Evolutionary conservation across 495 filamentous ascomycete genomes (phyloP).

Genomic region (Aspergillus saccharolyticus): DNA sequence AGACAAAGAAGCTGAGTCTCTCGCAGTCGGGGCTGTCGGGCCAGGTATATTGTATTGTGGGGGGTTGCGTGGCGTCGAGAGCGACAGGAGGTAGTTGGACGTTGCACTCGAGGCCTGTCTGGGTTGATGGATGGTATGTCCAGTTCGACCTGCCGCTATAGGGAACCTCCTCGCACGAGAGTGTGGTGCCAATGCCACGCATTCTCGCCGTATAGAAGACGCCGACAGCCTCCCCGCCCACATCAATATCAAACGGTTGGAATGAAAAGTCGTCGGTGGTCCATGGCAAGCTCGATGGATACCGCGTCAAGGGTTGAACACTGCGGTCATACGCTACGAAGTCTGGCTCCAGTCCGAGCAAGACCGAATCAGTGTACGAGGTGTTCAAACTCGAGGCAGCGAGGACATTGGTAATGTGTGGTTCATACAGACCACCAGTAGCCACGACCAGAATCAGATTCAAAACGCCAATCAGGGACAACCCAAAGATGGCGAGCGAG

Average conservation of each 20-base stretch:
- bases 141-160: slow-evolving; percentile 5
- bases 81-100: neutral
- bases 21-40: slow-evolving; percentile 12
- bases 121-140: slow-evolving; percentile 9
- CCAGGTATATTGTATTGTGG: slow-evolving; percentile 5
- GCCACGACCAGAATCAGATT: slow-evolving; percentile 16
- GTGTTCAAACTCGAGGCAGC: slow-evolving; percentile 3
- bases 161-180: slow-evolving; percentile 10
- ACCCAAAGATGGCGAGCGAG: slow-evolving; percentile 2
- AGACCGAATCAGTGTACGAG: slow-evolving; percentile 11
- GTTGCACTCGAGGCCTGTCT: slow-evolving; percentile 7
- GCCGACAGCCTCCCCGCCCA: neutral
- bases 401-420: slow-evolving; percentile 8
- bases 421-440: slow-evolving; percentile 24
- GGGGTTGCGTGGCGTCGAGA: neutral
- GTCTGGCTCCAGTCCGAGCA: slow-evolving; percentile 9
- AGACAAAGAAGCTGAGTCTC: slow-evolving; percentile 10
- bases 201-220: slow-evolving; percentile 10
- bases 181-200: slow-evolving; percentile 16
- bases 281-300: slow-evolving; percentile 8
- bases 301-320: neutral
- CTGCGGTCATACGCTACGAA: neutral
- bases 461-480: slow-evolving; percentile 14
- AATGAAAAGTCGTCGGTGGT: slow-evolving; percentile 9
- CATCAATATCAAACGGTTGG: slow-evolving; percentile 8